Evolutionary conservation across 768 basidiomycete genomes (phyloP), one percentile per base, ranked within the genome.

Genomic region (Dioszegia crocea): DNA sequence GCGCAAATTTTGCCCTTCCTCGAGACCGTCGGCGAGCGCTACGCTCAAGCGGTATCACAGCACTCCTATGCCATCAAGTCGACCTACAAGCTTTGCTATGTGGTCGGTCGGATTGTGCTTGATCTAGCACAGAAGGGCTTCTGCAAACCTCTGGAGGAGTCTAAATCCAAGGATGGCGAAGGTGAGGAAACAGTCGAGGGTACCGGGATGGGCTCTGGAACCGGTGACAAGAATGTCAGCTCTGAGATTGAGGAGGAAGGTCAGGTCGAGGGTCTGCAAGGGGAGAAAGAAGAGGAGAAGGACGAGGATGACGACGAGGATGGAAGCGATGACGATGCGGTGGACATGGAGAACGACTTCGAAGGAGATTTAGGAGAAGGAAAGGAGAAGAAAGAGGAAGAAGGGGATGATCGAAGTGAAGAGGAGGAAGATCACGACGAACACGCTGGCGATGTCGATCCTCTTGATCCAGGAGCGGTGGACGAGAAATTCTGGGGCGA

Each of bases 401-500:
- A 64, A 8, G 73, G 70, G 0, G 76, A 75, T 14, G 54, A 56
- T 19, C 41, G 31, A 4, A 30, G 27, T 11, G 83, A 81, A 45
- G 82, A 85, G 17, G 80, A 79, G 27, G 77, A 78, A 3, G 87
- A 87, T 19, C 83, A 84, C 17, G 92, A 98, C 41, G 93, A 98
- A 63, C 85, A 86, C 62, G 73, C 93, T 29, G 91, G 85, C 6
- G 83, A 91, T 49, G 78, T 98, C 30, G 91, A 94, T 77, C 83
- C 85, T 1, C 80, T 83, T 17, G 94, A 97, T 78, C 87, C 89
- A 9, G 81, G 84, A 24, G 86, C 86, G 0, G 83, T 96, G 16
- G 94, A 98, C 71, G 94, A 99, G 79, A 97, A 98, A 79, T 80
- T 99, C 65, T 98, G 96, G 94, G 91, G 88, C 19, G 89, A 93